Evolutionary conservation across 352 stramenopile genomes (phyloP).

Genomic region (Phytophthora foliorum): DNA sequence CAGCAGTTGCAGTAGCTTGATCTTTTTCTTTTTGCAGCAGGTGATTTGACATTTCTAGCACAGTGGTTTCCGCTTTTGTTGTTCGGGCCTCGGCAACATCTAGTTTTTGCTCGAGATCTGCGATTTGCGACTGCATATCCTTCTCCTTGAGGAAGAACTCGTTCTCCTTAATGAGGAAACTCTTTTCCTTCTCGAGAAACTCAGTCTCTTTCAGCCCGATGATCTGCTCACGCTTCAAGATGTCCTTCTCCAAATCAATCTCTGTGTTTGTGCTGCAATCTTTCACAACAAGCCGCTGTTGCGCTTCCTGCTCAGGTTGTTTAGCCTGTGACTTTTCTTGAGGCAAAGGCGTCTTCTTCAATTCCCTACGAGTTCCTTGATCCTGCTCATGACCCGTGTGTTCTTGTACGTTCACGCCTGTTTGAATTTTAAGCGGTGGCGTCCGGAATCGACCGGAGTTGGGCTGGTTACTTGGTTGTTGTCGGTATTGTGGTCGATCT

Average conservation of each 20-base stretch:
- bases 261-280: constrained; percentile 75
- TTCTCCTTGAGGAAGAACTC: constrained; percentile 46
- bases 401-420: neutral
- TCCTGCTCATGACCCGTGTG: neutral
- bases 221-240: constrained; percentile 51
- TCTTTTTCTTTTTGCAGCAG: constrained; percentile 42
- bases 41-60: constrained; percentile 39
- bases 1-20: constrained; percentile 19
- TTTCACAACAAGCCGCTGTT: constrained; percentile 48
- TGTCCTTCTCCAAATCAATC: constrained; percentile 57
- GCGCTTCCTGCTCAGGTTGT: neutral
- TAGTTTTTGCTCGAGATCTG: constrained; percentile 41
- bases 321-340: neutral
- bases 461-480: constrained; percentile 2
- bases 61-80: constrained; percentile 35
- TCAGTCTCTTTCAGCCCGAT: constrained; percentile 43
- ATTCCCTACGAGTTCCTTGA: neutral
- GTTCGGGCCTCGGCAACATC: constrained; percentile 25
- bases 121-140: constrained; percentile 35
- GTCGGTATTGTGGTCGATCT: neutral
- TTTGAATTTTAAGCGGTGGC: constrained; percentile 7
- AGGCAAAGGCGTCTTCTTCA: constrained; percentile 1
- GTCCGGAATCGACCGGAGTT: neutral
- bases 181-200: constrained; percentile 49
- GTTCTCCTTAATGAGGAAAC: constrained; percentile 48